Conservation (phyloP, 768 basidiomycete species). For the Filobasidium floriforme region DNA sequence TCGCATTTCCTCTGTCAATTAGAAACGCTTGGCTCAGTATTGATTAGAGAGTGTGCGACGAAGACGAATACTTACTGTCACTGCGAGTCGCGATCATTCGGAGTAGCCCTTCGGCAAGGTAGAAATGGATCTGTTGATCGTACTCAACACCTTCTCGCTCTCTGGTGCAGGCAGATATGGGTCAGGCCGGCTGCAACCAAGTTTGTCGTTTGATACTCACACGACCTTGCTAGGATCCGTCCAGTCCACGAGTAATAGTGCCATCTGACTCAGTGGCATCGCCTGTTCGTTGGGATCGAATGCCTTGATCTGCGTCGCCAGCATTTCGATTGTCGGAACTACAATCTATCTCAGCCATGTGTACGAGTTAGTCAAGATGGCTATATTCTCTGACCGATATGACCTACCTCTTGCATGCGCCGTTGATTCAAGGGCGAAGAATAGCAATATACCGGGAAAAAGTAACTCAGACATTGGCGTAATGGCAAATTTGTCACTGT, state of each 20-base stretch:
- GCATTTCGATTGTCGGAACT: slow-evolving; percentile 59
- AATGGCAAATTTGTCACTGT: slow-evolving; percentile 74
- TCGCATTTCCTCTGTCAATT: slow-evolving; percentile 54
- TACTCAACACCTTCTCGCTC: slow-evolving; percentile 47
- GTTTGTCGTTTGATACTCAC: slow-evolving; percentile 32
- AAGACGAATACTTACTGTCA: slow-evolving; percentile 49
- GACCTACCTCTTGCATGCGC: slow-evolving; percentile 58
- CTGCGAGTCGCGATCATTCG: slow-evolving; percentile 51
- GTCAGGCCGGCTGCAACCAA: neutral
- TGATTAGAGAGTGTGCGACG: neutral
- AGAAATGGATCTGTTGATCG: slow-evolving; percentile 51
- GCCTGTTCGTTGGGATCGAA: slow-evolving; percentile 67
- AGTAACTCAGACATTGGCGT: slow-evolving; percentile 75
- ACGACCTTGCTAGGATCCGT: slow-evolving; percentile 70
- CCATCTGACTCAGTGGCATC: slow-evolving; percentile 65
- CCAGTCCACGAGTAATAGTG: slow-evolving; percentile 78
- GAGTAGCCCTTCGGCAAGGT: slow-evolving; percentile 57
- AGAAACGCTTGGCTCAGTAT: neutral
- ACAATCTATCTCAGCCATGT: slow-evolving; percentile 54
- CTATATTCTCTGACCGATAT: neutral
- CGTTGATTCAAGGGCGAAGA: slow-evolving; percentile 68
- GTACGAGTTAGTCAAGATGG: neutral
- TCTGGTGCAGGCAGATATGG: slow-evolving; percentile 33
- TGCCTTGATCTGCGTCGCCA: slow-evolving; percentile 56
- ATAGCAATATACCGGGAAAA: slow-evolving; percentile 78